Base-by-base conservation (phyloP, 2,329 filamentous ascomycete species). In the Fonsecaea pedrosoi region DNA sequence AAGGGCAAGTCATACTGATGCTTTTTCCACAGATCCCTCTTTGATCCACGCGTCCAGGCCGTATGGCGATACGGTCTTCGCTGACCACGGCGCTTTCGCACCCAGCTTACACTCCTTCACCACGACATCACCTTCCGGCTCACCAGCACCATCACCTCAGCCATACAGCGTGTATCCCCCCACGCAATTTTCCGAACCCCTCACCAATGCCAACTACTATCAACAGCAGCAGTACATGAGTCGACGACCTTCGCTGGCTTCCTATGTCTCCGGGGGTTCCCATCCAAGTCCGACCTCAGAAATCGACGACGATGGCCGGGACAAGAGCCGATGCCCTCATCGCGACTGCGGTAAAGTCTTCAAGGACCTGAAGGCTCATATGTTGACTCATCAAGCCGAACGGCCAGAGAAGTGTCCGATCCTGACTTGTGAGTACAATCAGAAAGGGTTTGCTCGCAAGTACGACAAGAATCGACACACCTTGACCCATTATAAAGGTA, bases 391-490 rank as follows among this genome's bases (percentile, higher is more conserved):
- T 78, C 92, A 95, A 79, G 90, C 88, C 66, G 92, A 97, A 81
- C 86, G 94, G 30, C 94, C 94, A 0, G 93, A 97, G 77, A 97
- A 97, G 82, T 97, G 94, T 80, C 94, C 94, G 0, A 97, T 97
- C 72, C 84, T 90, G 65, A 95, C 89, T 0, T 97, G 94, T 82
- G 92, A 96, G 75, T 97, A 97, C 80, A 90, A 96, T 82, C 82
- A 86, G 75, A 97, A 97, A 80, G 94, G 94, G 3, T 97, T 97
- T 76, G 93, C 94, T 10, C 86, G 94, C 73, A 97, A 97, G 80
- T 97, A 97, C 77, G 94, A 97, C 83, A 96, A 96, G 85, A 97
- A 97, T 81, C 85, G 94, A 54, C 94, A 97, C 78, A 96, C 93
- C 4, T 80, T 97, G 69, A 97, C 94, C 4, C 94, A 97, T 78